Evolutionary conservation across 768 basidiomycete species (phyloP).

Genomic region (Termitomyces sp.): DNA sequence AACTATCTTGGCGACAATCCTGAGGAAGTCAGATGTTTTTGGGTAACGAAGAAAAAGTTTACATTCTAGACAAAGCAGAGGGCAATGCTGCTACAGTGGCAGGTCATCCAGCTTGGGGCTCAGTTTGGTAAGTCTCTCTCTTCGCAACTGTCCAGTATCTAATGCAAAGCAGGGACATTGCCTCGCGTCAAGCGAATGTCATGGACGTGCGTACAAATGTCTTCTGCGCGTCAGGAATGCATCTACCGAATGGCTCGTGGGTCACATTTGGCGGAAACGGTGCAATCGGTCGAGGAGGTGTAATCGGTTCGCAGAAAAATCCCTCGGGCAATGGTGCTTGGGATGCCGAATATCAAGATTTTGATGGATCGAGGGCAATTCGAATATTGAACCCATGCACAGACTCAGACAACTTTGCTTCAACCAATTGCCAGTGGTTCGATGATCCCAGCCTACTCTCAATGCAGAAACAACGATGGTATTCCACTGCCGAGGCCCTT

Average conservation of each 20-base stretch:
- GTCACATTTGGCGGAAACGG: constrained; percentile 75
- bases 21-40: constrained; percentile 58
- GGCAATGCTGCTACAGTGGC: constrained; percentile 60
- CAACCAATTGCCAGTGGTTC: constrained; percentile 62
- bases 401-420: constrained; percentile 37
- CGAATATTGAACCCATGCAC: constrained; percentile 79
- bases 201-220: constrained; percentile 74
- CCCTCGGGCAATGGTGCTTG: constrained; percentile 41
- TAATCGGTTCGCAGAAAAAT: constrained; percentile 44
- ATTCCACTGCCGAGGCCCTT: constrained; percentile 67
- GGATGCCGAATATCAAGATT: constrained; percentile 71
- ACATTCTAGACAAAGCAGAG: constrained; percentile 90
- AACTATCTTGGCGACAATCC: not conserved
- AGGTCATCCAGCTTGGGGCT: constrained; percentile 70
- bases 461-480: constrained; percentile 74
- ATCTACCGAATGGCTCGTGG: constrained; percentile 74
- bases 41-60: constrained; percentile 74
- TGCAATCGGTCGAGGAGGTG: constrained; percentile 62
- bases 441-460: constrained; percentile 56
- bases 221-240: constrained; percentile 82
- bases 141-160: not conserved
- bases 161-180: constrained; percentile 45
- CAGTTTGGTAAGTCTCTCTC: constrained; percentile 46
- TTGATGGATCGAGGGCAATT: constrained; percentile 78
- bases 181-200: constrained; percentile 47